Percentiles rank a stretch among this genome's conserved stretches.
Conservation (phyloP, 2,329 filamentous ascomycete genomes). For the Torrubiellomyces zombiae region DNA sequence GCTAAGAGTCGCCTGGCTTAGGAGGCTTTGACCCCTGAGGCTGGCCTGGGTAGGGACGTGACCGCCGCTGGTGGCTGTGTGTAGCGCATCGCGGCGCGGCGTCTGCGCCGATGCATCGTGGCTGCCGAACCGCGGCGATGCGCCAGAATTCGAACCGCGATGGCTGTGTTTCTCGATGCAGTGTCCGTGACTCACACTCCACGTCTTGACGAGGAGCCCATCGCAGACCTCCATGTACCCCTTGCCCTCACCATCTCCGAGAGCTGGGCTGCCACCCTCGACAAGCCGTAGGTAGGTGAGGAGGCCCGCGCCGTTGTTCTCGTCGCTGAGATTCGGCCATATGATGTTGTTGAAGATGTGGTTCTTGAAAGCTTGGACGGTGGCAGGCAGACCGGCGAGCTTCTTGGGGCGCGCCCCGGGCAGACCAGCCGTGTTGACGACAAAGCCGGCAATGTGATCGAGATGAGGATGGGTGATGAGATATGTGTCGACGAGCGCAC, state of each 20-base stretch:
- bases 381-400: slow-evolving; percentile 69
- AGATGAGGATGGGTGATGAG: slow-evolving; percentile 95
- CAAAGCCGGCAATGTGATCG: slow-evolving; percentile 81
- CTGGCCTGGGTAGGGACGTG: slow-evolving; percentile 5
- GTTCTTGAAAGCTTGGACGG: slow-evolving; percentile 80
- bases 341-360: slow-evolving; percentile 98
- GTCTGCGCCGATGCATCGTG: slow-evolving; percentile 24
- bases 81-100: slow-evolving; percentile 12
- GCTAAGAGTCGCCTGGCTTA: slow-evolving; percentile 14
- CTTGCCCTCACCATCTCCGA: slow-evolving; percentile 62
- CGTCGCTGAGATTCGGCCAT: slow-evolving; percentile 93
- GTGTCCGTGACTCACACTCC: slow-evolving; percentile 76
- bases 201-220: slow-evolving; percentile 74
- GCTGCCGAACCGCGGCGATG: slow-evolving; percentile 31
- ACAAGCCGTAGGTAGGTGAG: slow-evolving; percentile 79
- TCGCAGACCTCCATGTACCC: slow-evolving; percentile 84
- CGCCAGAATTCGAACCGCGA: slow-evolving; percentile 37
- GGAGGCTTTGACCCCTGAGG: slow-evolving; percentile 10
- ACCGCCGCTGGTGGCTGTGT: no score
- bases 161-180: slow-evolving; percentile 62
- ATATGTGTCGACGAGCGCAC: slow-evolving; percentile 68
- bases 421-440: slow-evolving; percentile 81
- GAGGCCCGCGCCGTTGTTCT: slow-evolving; percentile 84
- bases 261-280: slow-evolving; percentile 71
- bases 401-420: slow-evolving; percentile 70